Evolutionary conservation across 2,329 filamentous ascomycete genomes (phyloP), one percentile per base, ranked within the genome.

Genomic region (Cyphellophora europaea): DNA sequence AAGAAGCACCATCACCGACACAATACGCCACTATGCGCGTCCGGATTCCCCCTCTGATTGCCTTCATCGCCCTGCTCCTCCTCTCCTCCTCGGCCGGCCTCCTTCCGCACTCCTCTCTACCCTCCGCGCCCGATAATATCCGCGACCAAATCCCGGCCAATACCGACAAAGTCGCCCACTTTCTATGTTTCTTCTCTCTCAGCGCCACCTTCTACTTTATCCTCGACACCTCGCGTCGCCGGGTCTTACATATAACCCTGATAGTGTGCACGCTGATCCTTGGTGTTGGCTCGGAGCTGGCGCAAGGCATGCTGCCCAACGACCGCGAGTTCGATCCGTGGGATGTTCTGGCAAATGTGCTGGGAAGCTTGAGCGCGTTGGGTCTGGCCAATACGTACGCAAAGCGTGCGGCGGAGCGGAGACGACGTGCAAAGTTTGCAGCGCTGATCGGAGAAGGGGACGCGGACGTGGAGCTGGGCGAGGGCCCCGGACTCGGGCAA

Each of bases 201-300:
- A 94, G 89, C 11, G 50, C 71, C 28, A 55, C 74, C 49, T 96
- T 96, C 71, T 98, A 98, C 74, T 98, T 91, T 87, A 83, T 95
- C 55, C 64, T 95, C 50, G 91, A 98, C 58, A 93, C 87, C 34
- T 82, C 79, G 44, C 83, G 91, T 43, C 79, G 89, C 33, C 83
- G 89, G 48, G 81, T 78, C 13, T 67, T 94, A 32, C 82, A 98
- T 59, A 65, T 94, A 45, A 93, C 88, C 11, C 65, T 95, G 16
- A 57, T 86, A 14, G 69, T 86, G 41, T 93, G 86, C 63, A 93
- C 88, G 5, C 61, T 81, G 27, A 63, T 65, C 10, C 53, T 70
- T 5, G 65, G 62, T 18, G 51, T 72, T 30, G 69, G 78, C 46
- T 76, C 71, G 42, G 67, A 77, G 48, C 63, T 78, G 40, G 64